Evolutionary conservation across 78 protist species (phyloP).

Genomic region (Fonticula alba): DNA sequence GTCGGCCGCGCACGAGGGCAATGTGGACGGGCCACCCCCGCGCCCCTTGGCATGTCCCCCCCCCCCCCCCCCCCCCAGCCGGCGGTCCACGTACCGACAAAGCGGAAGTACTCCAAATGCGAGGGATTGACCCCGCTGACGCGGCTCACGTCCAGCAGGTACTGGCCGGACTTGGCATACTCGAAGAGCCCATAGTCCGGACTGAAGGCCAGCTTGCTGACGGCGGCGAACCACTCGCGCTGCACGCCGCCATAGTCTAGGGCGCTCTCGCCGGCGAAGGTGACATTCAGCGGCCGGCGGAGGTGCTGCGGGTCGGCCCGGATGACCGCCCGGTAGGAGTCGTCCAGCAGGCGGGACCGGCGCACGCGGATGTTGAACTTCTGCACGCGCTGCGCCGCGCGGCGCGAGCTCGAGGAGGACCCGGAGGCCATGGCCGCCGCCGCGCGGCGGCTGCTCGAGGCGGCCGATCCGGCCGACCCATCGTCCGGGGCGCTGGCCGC

Average conservation of each 20-base stretch:
- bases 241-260: conserved; percentile 48
- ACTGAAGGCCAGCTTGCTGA: conserved; percentile 31
- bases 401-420: too few relatives aligned
- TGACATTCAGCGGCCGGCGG: conserved; percentile 18
- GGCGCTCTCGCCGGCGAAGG: conserved; percentile 51
- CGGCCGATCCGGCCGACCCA: too few relatives aligned
- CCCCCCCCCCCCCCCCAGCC: too few relatives aligned
- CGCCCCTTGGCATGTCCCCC: too few relatives aligned
- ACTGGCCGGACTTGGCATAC: background rate
- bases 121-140: conserved; percentile 35
- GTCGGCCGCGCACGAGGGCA: too few relatives aligned
- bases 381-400: too few relatives aligned
- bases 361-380: too few relatives aligned
- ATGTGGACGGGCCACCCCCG: too few relatives aligned
- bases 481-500: too few relatives aligned
- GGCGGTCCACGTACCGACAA: too few relatives aligned
- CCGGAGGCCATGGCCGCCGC: too few relatives aligned
- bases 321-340: conserved; percentile 3
- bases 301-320: conserved; percentile 9
- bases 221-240: conserved; percentile 42
- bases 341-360: conserved; percentile 25
- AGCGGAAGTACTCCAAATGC: conserved; percentile 45
- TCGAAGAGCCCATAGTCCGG: conserved; percentile 52
- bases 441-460: too few relatives aligned
- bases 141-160: conserved; percentile 16